Percentiles rank a stretch among this genome's conserved stretches.
These are phyloP conservation scores for Mycosphaerella sp. DNA, from an alignment of 2,329 filamentous ascomycete species.

Conservation along the genomic window DNA sequence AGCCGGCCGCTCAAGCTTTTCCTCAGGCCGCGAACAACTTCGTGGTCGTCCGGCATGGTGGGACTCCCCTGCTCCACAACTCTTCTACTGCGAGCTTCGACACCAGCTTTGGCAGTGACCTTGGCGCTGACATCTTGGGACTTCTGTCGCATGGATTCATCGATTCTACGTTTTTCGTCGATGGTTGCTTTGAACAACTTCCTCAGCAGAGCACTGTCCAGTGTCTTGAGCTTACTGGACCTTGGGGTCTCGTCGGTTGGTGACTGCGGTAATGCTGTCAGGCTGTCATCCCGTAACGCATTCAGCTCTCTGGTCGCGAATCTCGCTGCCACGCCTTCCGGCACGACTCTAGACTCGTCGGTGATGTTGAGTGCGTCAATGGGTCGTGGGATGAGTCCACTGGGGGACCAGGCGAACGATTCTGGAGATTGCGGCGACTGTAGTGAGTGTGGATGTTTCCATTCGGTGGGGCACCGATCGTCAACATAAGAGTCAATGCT, in stretches of 20 bases:
- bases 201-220: conserved; percentile 14
- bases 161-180: conserved; percentile 18
- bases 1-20: conserved; percentile 2
- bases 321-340: not conserved
- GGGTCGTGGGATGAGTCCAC: not conserved
- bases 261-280: conserved; percentile 1
- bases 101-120: conserved; percentile 1
- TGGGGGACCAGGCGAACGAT: not conserved
- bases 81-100: conserved; percentile 4
- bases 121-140: conserved; percentile 3
- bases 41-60: conserved; percentile 3
- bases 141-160: conserved; percentile 5
- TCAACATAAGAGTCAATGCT: conserved; percentile 24
- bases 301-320: conserved; percentile 1
- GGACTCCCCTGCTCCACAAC: not conserved
- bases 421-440: not conserved
- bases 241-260: conserved; percentile 1
- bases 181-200: conserved; percentile 20
- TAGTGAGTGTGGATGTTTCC: conserved; percentile 5
- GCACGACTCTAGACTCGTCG: conserved; percentile 1
- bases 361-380: not conserved
- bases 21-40: conserved; percentile 7
- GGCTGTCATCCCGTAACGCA: not conserved
- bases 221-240: conserved; percentile 8
- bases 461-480: conserved; percentile 24